phyloP scores from a whole-genome alignment of 148 eudicot genomes.

The Vaccinium myrtillus region DNA sequence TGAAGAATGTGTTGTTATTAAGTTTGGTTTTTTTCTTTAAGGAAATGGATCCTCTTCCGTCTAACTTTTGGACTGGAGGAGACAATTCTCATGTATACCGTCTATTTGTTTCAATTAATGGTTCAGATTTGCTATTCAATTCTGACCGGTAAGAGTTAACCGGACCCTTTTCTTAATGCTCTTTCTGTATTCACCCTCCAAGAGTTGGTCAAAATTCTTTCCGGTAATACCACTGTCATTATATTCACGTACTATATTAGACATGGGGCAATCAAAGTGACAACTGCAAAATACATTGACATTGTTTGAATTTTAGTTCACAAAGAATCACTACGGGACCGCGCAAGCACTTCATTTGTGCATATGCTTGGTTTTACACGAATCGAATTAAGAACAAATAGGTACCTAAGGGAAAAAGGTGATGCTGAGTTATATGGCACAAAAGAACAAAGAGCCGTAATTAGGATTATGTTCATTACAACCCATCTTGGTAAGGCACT shows the following conservation, averaged over 20 bases:
- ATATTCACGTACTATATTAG: not conserved
- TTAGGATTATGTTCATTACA: not conserved
- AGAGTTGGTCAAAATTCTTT: too few relatives aligned
- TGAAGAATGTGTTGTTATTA: not conserved
- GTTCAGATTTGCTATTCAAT: too few relatives aligned
- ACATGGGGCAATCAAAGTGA: not conserved
- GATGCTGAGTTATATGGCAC: not conserved
- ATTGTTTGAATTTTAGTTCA: not conserved
- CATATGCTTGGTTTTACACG: not conserved
- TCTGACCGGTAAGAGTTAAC: too few relatives aligned
- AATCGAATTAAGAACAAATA: not conserved
- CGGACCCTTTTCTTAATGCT: too few relatives aligned
- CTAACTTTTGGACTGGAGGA: too few relatives aligned
- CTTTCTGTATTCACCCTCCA: too few relatives aligned
- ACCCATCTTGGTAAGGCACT: constrained; percentile 22
- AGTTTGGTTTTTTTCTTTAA: not conserved
- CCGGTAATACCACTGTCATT: too few relatives aligned
- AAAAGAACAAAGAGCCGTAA: not conserved
- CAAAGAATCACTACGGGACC: not conserved
- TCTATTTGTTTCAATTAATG: too few relatives aligned
- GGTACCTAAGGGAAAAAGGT: not conserved
- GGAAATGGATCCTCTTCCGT: too few relatives aligned
- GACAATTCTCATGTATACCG: too few relatives aligned
- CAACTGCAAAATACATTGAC: not conserved
- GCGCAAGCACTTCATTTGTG: not conserved